These are phyloP conservation scores for Diplodia sapinea DNA, from an alignment of 2,329 filamentous ascomycete genomes.

Conservation along the genomic window DNA sequence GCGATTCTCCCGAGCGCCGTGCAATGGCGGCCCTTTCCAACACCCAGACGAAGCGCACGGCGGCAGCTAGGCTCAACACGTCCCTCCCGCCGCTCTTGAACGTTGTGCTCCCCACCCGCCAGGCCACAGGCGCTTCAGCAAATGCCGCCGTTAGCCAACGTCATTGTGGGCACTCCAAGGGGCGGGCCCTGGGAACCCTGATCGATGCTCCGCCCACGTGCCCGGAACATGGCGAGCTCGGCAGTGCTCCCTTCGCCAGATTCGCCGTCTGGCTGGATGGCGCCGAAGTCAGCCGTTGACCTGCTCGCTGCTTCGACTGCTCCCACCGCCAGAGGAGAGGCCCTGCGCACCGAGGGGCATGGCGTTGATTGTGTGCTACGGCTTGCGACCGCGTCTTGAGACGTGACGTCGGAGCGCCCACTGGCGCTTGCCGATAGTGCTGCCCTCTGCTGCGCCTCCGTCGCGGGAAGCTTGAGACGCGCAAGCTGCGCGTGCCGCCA, in stretches of 20 bases:
- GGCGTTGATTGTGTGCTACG: conserved; percentile 11
- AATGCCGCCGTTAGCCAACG: conserved; percentile 14
- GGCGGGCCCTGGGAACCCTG: conserved; percentile 26
- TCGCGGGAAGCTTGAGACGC: conserved; percentile 21
- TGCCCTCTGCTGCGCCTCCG: conserved; percentile 12
- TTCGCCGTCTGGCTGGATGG: conserved; percentile 11
- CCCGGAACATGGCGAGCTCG: conserved; percentile 30
- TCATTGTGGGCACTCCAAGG: conserved; percentile 30
- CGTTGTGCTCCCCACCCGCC: conserved; percentile 17
- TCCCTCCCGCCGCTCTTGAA: conserved; percentile 18
- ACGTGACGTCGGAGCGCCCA: conserved; percentile 6
- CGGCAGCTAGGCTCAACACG: conserved; percentile 27
- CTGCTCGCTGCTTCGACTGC: conserved; percentile 1
- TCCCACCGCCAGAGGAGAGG: conserved; percentile 13
- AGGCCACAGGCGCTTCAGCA: conserved; percentile 4
- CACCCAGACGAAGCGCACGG: conserved; percentile 25
- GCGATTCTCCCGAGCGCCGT: conserved; percentile 31
- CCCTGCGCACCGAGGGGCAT: not conserved
- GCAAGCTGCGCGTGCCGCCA: conserved; percentile 23
- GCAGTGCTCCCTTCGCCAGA: conserved; percentile 21
- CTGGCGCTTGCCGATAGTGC: conserved; percentile 16
- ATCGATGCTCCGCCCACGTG: conserved; percentile 30
- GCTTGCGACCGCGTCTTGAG: conserved; percentile 1
- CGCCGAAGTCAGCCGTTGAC: conserved; percentile 22
- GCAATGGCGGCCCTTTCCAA: conserved; percentile 20